Evolutionary conservation across 768 basidiomycete genomes (phyloP), one percentile per base, ranked within the genome.

Genomic region (Tephrocybe rancida): DNA sequence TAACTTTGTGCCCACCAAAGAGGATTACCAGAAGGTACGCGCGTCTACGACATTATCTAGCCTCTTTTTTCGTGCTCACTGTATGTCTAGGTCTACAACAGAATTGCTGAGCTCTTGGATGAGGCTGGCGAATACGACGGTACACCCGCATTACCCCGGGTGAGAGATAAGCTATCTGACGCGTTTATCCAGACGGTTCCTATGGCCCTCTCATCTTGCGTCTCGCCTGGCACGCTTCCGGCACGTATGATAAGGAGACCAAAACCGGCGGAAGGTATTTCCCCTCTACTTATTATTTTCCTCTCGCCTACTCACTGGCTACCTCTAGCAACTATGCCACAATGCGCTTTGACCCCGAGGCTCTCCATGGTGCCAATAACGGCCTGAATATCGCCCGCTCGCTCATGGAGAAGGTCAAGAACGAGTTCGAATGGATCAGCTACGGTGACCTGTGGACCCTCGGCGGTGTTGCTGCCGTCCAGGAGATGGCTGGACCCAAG

Each of bases 381-480:
- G 94, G 94, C 24, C 78, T 96, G 50, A 71, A 88, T 55, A 67
- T 93, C 50, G 95, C 93, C 35, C 90, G 96, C 52, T 78, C 70
- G 5, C 69, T 91, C 54, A 87, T 98, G 84, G 91, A 97, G 66
- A 81, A 88, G 52, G 70, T 98, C 66, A 95, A 98, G 77, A 64
- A 85, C 48, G 84, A 96, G 62, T 92, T 89, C 77, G 81, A 86
- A 0, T 95, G 95, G 93, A 97, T 98, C 60, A 89, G 84, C 53
- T 98, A 97, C 69, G 95, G 95, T 58, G 95, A 98, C 68, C 78
- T 97, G 52, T 97, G 95, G 95, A 99, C 96, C 22, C 87, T 99
- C 34, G 96, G 77, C 49, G 96, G 96, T 66, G 95, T 98, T 52
- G 83, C 82, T 59, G 95, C 95, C 49, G 74, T 98, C 46, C 90